These are phyloP conservation scores for Sequoiadendron giganteum DNA, from an alignment of 75 land plant species.

Conservation along the genomic window DNA sequence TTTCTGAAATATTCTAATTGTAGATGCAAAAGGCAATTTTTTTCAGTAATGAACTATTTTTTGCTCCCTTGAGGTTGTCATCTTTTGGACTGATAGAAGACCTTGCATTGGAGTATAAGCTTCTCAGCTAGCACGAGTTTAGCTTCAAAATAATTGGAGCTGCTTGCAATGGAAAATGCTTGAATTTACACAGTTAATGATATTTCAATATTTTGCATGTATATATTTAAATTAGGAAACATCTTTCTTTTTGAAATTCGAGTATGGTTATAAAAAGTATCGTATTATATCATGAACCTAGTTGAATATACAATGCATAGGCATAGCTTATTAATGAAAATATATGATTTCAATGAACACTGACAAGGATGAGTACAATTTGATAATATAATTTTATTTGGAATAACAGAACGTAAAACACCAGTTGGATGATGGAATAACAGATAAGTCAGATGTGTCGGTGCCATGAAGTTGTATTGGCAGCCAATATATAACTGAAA, in stretches of 20 bases:
- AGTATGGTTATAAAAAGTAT: neutral
- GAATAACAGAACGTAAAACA: neutral
- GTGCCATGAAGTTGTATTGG: no score
- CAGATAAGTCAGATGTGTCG: no score
- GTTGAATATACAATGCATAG: neutral
- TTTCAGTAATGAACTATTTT: neutral
- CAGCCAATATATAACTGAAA: no score
- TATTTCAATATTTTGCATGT: neutral
- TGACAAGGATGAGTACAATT: neutral
- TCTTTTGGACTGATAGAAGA: neutral
- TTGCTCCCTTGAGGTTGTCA: neutral
- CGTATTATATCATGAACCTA: neutral
- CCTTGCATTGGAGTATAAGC: neutral
- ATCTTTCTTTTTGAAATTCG: no score
- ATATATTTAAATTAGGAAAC: no score
- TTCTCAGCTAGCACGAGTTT: neutral
- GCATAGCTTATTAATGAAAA: neutral
- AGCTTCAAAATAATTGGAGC: neutral
- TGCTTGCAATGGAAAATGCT: neutral
- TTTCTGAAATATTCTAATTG: neutral
- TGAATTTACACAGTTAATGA: neutral
- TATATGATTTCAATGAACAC: neutral
- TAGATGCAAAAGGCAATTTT: neutral
- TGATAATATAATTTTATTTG: neutral
- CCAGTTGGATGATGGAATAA: neutral